Conservation (phyloP, 805 yeast species). For the Pichia scutulata region DNA sequence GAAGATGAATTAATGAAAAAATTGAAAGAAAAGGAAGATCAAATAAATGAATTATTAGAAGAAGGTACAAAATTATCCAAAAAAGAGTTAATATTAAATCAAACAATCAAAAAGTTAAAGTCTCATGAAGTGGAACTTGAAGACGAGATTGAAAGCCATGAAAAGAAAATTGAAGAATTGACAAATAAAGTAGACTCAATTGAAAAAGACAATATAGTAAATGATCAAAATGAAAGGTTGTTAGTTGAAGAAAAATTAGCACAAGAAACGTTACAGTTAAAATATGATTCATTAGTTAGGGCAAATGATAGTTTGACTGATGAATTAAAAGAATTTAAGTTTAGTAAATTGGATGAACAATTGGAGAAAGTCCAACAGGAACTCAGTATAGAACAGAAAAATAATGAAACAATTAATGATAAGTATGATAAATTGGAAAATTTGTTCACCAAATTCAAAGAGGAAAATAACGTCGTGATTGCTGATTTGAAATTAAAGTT, state of each 20-base stretch:
- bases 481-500: slow-evolving; percentile 25
- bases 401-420: slow-evolving; percentile 16
- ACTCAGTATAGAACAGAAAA: slow-evolving; percentile 26
- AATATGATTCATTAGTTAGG: slow-evolving; percentile 17
- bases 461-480: slow-evolving; percentile 17
- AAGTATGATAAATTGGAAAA: slow-evolving; percentile 16
- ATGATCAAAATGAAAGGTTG: neutral
- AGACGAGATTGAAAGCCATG: slow-evolving; percentile 26
- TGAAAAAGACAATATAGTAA: slow-evolving; percentile 1
- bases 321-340: slow-evolving; percentile 27
- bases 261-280: slow-evolving; percentile 17
- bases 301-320: slow-evolving; percentile 21
- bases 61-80: slow-evolving; percentile 72
- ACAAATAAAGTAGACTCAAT: neutral
- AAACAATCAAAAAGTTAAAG: slow-evolving; percentile 56
- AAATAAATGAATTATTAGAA: slow-evolving; percentile 55
- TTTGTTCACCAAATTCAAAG: slow-evolving; percentile 19
- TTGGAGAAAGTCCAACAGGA: slow-evolving; percentile 27
- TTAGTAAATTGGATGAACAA: slow-evolving; percentile 29
- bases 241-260: slow-evolving; percentile 28
- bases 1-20: slow-evolving; percentile 15
- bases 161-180: slow-evolving; percentile 21
- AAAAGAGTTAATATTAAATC: slow-evolving; percentile 62
- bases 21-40: slow-evolving; percentile 45
- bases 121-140: slow-evolving; percentile 34